Evolutionary conservation across 176 grass and related monocot genomes (phyloP).

Genomic region (Avena atlantica): DNA sequence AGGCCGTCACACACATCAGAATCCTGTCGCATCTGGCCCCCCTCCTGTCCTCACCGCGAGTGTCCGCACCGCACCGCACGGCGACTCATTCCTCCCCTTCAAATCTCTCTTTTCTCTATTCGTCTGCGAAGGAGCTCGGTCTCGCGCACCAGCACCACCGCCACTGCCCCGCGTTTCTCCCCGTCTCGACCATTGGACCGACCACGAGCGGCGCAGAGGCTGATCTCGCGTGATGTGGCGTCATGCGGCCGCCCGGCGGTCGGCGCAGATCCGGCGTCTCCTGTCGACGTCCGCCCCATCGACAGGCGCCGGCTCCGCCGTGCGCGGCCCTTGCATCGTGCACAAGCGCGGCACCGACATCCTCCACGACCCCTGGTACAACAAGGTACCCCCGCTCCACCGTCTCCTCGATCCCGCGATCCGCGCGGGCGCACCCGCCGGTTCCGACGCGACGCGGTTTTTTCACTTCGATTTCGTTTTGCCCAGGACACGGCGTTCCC

Average conservation of each 20-base stretch:
- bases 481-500: conserved; percentile 94
- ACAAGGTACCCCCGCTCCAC: conserved; percentile 59
- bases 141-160: conserved; percentile 7
- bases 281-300: conserved; percentile 50
- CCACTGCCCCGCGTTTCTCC: not conserved
- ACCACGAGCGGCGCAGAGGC: not conserved
- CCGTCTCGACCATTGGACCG: not conserved
- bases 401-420: not conserved
- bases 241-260: conserved; percentile 52
- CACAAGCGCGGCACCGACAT: conserved; percentile 94
- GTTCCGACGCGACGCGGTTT: conserved; percentile 16
- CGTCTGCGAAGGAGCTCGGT: conserved; percentile 8
- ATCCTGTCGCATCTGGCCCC: not conserved
- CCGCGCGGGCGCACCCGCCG: not conserved
- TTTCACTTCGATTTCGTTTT: not conserved
- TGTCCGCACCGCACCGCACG: conserved; percentile 36
- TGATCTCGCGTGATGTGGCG: conserved; percentile 70
- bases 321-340: conserved; percentile 86
- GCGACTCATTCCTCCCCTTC: conserved; percentile 43
- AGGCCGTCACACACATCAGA: not conserved
- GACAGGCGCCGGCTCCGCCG: conserved; percentile 42
- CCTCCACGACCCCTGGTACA: conserved; percentile 93
- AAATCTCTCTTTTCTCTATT: conserved; percentile 31
- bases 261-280: conserved; percentile 69
- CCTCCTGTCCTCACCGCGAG: conserved; percentile 37